phyloP scores from a whole-genome alignment of 495 filamentous ascomycete genomes.

The Thermochaetoides thermophila region DNA sequence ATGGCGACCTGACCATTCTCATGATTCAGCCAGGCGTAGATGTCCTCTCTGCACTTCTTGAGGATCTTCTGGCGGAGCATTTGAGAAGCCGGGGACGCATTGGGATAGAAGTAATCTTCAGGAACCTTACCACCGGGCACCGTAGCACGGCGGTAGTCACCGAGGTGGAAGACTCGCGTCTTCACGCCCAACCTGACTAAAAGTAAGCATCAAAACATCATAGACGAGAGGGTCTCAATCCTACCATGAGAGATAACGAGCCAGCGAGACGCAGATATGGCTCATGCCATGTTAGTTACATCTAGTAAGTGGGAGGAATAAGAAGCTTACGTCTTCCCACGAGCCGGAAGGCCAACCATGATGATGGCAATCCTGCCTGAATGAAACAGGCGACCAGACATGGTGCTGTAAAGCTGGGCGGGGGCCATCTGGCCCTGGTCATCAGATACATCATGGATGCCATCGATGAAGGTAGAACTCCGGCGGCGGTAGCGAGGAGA shows the following conservation, averaged over 20 bases:
- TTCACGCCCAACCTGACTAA: constrained; percentile 79
- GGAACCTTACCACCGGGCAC: constrained; percentile 80
- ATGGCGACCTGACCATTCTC: constrained; percentile 98
- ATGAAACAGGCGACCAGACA: constrained; percentile 92
- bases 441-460: constrained; percentile 83
- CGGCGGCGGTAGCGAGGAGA: constrained; percentile 69
- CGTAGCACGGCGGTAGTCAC: constrained; percentile 87
- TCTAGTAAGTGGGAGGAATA: not conserved
- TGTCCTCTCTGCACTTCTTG: constrained; percentile 93
- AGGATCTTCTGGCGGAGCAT: constrained; percentile 90
- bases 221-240: constrained; percentile 9
- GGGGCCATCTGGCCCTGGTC: constrained; percentile 70
- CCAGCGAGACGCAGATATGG: constrained; percentile 89
- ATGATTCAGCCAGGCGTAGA: constrained; percentile 87
- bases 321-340: constrained; percentile 72
- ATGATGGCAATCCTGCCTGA: constrained; percentile 94
- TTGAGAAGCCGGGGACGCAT: constrained; percentile 77
- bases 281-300: constrained; percentile 24
- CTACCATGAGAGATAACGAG: constrained; percentile 87
- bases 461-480: constrained; percentile 93
- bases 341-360: constrained; percentile 87
- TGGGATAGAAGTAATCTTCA: constrained; percentile 94
- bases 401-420: constrained; percentile 94
- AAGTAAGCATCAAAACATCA: not conserved
- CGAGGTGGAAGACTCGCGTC: constrained; percentile 91